Evolutionary conservation across 2,329 filamentous ascomycete genomes (phyloP).

Genomic region (Fusarium pseudograminearum): DNA sequence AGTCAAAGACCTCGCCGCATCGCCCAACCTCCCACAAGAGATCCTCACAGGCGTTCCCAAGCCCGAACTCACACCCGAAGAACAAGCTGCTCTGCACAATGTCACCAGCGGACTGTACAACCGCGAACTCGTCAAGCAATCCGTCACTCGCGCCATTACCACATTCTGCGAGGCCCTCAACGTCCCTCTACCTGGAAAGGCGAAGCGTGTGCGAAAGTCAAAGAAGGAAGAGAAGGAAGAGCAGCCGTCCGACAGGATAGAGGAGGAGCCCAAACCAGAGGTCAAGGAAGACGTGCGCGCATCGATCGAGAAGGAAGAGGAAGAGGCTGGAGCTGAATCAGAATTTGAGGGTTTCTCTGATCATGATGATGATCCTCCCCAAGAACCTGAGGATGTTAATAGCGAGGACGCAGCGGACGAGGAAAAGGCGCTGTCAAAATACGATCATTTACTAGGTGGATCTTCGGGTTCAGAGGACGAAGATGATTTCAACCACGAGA

Average conservation of each 20-base stretch:
- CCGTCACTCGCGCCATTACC: constrained; percentile 61
- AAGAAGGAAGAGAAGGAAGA: constrained; percentile 51
- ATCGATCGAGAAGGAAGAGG: constrained; percentile 40
- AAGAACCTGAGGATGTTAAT: constrained; percentile 36
- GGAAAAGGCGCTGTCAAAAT: constrained; percentile 55
- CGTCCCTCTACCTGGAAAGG: constrained; percentile 60
- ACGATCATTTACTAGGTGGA: constrained; percentile 60
- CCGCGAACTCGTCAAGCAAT: constrained; percentile 62
- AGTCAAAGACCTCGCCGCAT: constrained; percentile 64
- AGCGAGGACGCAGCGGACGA: constrained; percentile 48
- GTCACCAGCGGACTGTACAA: constrained; percentile 70
- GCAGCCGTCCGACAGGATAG: constrained; percentile 44
- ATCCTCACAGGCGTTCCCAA: constrained; percentile 62
- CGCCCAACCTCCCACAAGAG: constrained; percentile 62
- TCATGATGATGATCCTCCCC: constrained; percentile 16
- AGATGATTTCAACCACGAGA: constrained; percentile 54
- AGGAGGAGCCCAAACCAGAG: constrained; percentile 29
- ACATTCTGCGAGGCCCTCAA: constrained; percentile 63
- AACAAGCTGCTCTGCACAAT: constrained; percentile 65
- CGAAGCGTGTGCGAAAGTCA: constrained; percentile 50
- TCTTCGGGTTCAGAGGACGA: constrained; percentile 58
- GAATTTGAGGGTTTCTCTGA: constrained; percentile 56
- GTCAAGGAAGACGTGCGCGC: constrained; percentile 34
- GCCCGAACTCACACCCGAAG: constrained; percentile 64
- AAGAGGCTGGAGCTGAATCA: constrained; percentile 52